phyloP scores from a whole-genome alignment of 768 basidiomycete species.

The Trametopsis cervina region DNA sequence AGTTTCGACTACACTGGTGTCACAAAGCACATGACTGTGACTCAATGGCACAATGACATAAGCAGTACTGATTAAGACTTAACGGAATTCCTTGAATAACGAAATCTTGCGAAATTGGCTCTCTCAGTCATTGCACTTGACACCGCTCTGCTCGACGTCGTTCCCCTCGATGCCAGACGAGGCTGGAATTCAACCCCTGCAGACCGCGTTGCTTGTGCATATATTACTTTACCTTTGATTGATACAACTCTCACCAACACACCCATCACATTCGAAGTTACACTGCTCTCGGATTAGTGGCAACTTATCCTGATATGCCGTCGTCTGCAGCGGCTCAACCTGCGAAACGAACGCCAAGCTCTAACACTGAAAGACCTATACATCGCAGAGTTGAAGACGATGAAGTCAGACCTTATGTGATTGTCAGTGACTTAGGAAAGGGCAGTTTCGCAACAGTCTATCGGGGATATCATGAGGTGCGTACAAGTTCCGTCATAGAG shows the following conservation, averaged over 20 bases:
- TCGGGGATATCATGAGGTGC: conserved; percentile 84
- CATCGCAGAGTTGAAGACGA: conserved; percentile 44
- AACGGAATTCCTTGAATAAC: background rate
- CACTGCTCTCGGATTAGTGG: too few species aligned
- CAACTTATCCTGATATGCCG: too few species aligned
- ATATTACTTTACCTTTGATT: conserved; percentile 7
- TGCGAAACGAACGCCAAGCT: conserved; percentile 16
- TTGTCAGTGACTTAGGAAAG: conserved; percentile 72
- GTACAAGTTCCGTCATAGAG: conserved; percentile 16
- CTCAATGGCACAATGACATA: background rate
- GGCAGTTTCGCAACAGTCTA: conserved; percentile 97
- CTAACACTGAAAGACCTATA: conserved; percentile 12
- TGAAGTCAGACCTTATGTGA: conserved; percentile 70
- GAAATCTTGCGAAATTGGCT: background rate
- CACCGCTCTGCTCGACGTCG: background rate
- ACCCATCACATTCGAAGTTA: background rate
- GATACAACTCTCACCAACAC: background rate
- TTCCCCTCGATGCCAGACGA: conserved; percentile 9
- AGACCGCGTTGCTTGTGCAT: conserved; percentile 4
- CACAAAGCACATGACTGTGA: background rate
- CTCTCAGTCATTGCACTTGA: background rate
- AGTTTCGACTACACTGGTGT: background rate
- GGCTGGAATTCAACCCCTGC: background rate
- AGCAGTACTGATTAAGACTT: background rate
- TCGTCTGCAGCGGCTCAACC: conserved; percentile 16